Conservation (phyloP, 495 filamentous ascomycete species). For the Annulohypoxylon moriforme region DNA sequence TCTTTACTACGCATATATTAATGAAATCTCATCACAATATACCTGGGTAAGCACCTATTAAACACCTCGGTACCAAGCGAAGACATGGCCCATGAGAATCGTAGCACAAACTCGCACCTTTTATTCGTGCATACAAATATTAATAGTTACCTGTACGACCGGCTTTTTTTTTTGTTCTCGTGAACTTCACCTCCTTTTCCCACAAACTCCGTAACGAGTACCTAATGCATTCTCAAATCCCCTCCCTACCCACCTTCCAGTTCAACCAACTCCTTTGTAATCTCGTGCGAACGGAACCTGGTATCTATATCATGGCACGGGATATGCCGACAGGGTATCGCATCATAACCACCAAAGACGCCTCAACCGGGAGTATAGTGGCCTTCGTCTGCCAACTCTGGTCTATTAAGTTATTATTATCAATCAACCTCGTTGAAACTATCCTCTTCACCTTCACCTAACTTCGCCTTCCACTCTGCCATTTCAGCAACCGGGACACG, state of each 20-base stretch:
- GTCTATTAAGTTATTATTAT: conserved; percentile 16
- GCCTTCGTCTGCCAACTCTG: conserved; percentile 14
- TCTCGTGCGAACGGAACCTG: conserved; percentile 13
- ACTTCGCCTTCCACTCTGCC: conserved; percentile 57
- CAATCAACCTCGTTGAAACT: conserved; percentile 49
- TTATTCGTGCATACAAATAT: conserved; percentile 15
- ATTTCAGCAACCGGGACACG: conserved; percentile 77
- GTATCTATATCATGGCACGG: conserved; percentile 30
- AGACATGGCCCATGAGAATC: neutral
- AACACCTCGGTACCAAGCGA: no score
- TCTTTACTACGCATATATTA: no score
- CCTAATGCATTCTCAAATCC: conserved; percentile 33
- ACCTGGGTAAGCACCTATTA: no score
- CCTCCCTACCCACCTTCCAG: no score
- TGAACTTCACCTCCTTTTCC: neutral
- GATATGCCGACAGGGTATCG: conserved; percentile 12
- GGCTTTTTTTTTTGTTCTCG: conserved; percentile 8
- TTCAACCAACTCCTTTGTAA: conserved; percentile 26
- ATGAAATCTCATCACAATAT: no score
- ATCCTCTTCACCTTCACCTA: conserved; percentile 49
- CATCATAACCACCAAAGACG: conserved; percentile 33
- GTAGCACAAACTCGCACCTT: neutral
- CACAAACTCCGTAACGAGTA: conserved; percentile 14
- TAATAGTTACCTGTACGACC: neutral
- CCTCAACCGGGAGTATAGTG: conserved; percentile 6